Evolutionary conservation across 139 green algal genomes (phyloP), one percentile per base, ranked within the genome.

Genomic region (Tetratostichococcus sp.): DNA sequence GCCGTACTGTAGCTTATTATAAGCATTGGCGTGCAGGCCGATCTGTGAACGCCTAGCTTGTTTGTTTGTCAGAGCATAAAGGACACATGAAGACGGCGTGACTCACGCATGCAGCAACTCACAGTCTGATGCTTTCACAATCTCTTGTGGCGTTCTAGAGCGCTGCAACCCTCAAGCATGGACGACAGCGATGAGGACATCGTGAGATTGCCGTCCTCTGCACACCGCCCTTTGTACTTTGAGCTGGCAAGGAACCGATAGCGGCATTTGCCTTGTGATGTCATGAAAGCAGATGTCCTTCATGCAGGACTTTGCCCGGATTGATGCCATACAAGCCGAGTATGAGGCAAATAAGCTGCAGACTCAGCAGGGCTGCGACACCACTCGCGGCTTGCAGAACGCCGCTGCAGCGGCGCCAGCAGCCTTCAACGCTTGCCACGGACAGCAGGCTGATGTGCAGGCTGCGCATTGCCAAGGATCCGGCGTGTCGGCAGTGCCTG

Each of bases 261-360:
- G 39, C 39, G n/a, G n/a, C n/a, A n/a, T n/a, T n/a, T n/a, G n/a
- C n/a, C n/a, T n/a, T n/a, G n/a, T n/a, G n/a, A n/a, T n/a, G n/a
- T n/a, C n/a, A n/a, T n/a, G n/a, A n/a, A n/a, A n/a, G n/a, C n/a
- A n/a, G n/a, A n/a, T n/a, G n/a, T n/a, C n/a, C n/a, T n/a, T n/a
- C n/a, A 4, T 69, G 71, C 77, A 82, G 77, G 77, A 82, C 71
- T 71, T 82, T 31, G 71, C 71, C 28, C 62, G 35, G 21, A n/a
- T 82, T 2, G 71, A 82, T 58, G 77, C 67, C 22, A 11, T 82
- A 50, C 71, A 75, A 19, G 77, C 77, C 14, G 33, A 65, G 26
- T 67, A 77, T 22, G 26, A 31, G 14, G 39, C 71, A 4, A 2
- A 6, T 1, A 81, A 76, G 35, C 35, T 30, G 11, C 69, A 11